phyloP scores from a whole-genome alignment of 495 filamentous ascomycete genomes.

The Hyaloscypha bicolor region DNA sequence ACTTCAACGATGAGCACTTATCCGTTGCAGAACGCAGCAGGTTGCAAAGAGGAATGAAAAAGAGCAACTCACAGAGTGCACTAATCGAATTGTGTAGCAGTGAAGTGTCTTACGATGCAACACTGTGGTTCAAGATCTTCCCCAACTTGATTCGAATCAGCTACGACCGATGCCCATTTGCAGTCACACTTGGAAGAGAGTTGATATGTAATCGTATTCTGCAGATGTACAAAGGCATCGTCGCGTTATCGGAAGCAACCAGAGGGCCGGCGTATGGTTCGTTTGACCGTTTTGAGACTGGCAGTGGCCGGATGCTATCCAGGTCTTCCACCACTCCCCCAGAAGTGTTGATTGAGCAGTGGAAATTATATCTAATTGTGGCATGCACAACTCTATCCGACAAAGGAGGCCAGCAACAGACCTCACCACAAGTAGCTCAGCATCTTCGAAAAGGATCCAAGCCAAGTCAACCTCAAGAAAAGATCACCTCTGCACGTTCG shows the following conservation, averaged over 20 bases:
- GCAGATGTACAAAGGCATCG: slow-evolving; percentile 87
- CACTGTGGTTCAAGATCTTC: slow-evolving; percentile 96
- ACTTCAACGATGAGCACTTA: slow-evolving; percentile 88
- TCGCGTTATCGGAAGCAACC: slow-evolving; percentile 72
- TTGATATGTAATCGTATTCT: slow-evolving; percentile 88
- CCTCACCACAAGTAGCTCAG: slow-evolving; percentile 61
- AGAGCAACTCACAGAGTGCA: slow-evolving; percentile 80
- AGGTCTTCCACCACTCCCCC: slow-evolving; percentile 73
- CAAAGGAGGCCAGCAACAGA: slow-evolving; percentile 68
- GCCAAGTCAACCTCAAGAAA: slow-evolving; percentile 69
- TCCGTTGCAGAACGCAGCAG: slow-evolving; percentile 91
- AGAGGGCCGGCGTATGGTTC: slow-evolving; percentile 61
- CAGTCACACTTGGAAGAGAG: slow-evolving; percentile 85
- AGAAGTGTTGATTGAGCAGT: slow-evolving; percentile 91
- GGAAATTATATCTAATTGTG: slow-evolving; percentile 97
- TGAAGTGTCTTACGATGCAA: slow-evolving; percentile 91
- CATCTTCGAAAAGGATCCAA: slow-evolving; percentile 86
- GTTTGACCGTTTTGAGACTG: slow-evolving; percentile 48
- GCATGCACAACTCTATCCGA: slow-evolving; percentile 94
- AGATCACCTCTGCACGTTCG: slow-evolving; percentile 82
- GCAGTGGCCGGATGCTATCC: slow-evolving; percentile 47
- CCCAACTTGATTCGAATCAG: slow-evolving; percentile 92
- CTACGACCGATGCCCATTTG: slow-evolving; percentile 87
- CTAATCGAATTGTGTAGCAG: slow-evolving; percentile 94
- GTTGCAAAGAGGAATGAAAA: slow-evolving; percentile 86